Base-by-base conservation (phyloP, 1,139 yeast genomes). In the Hemisphaericaspora xylofermentans region DNA sequence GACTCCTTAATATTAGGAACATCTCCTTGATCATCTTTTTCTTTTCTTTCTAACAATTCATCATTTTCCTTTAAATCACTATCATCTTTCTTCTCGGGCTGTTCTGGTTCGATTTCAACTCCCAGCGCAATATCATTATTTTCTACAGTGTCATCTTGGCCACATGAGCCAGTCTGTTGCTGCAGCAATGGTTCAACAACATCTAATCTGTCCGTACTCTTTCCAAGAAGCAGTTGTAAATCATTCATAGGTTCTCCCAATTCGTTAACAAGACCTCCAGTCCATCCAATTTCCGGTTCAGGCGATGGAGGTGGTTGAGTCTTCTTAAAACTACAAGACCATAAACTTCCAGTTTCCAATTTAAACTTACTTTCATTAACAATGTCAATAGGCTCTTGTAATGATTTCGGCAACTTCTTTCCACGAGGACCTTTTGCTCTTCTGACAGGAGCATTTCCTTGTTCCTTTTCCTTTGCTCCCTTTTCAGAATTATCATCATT, bases 351-450 rank as follows among this genome's bases (percentile, higher is more conserved):
- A 10, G 63, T 61, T 22, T 59, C 63, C 6, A 70, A 47, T 16
- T 57, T 54, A 45, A 69, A 70, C 26, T 61, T 53, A 1, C 64
- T 48, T 17, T 50, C 54, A 3, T 51, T 43, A 34, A 62, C 73
- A 14, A 74, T 66, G 16, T 51, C 57, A 0, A 74, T 68, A 3
- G 78, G 75, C 12, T 76, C 74, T 31, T 69, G 67, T 16, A 80
- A 74, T n/a, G 67, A 61, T 43, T 76, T 76, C 1, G 96, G 96
- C 38, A 88, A 67, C 50, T 83, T 79, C 45, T 94, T 79, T 0
- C 93, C 91, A 47, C 76, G 74, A 19, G 96, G 96, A 0, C 95
- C 96, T 50, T 68, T 80, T 0, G 83, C 82, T 50, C 95, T 74
- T 22, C 64, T 57, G 1, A 54, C 44, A 28, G 50, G 33, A 21